Evolutionary conservation across 352 stramenopile genomes (phyloP).

Genomic region (Phytophthora pluvialis): DNA sequence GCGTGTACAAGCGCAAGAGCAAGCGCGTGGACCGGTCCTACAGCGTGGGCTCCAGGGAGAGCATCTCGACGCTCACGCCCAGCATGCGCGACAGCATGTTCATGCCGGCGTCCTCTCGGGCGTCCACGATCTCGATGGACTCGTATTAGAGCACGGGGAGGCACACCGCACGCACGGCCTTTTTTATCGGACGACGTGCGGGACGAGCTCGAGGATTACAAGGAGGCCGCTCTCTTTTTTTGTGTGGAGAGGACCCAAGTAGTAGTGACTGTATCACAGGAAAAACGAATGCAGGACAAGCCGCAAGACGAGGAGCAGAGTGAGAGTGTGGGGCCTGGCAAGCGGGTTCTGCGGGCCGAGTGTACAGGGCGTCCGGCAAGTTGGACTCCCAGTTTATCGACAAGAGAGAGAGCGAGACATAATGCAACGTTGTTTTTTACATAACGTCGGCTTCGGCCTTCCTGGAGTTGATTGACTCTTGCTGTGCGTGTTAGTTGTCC

Average conservation of each 20-base stretch:
- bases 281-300: conserved; percentile 22
- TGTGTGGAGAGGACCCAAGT: conserved; percentile 24
- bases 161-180: background rate
- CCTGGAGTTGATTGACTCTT: conserved; percentile 8
- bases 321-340: background rate
- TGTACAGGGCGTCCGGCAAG: conserved; percentile 36
- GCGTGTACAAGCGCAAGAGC: conserved; percentile 90
- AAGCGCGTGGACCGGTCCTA: conserved; percentile 76
- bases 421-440: conserved; percentile 48
- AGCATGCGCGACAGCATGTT: conserved; percentile 83
- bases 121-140: conserved; percentile 77
- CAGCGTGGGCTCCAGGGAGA: conserved; percentile 72
- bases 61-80: conserved; percentile 79
- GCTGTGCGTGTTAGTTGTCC: conserved; percentile 56
- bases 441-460: conserved; percentile 28
- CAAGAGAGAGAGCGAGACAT: conserved; percentile 35
- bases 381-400: conserved; percentile 38
- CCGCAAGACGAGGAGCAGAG: background rate
- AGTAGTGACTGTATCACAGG: conserved; percentile 43
- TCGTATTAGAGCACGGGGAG: conserved; percentile 38
- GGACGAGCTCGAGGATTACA: background rate
- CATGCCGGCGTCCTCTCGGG: conserved; percentile 55
- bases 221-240: conserved; percentile 18
- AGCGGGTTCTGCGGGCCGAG: conserved; percentile 4
- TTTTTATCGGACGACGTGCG: conserved; percentile 15